Conservation (phyloP, 2,329 filamentous ascomycete genomes). For the Sporothrix schenckii region DNA sequence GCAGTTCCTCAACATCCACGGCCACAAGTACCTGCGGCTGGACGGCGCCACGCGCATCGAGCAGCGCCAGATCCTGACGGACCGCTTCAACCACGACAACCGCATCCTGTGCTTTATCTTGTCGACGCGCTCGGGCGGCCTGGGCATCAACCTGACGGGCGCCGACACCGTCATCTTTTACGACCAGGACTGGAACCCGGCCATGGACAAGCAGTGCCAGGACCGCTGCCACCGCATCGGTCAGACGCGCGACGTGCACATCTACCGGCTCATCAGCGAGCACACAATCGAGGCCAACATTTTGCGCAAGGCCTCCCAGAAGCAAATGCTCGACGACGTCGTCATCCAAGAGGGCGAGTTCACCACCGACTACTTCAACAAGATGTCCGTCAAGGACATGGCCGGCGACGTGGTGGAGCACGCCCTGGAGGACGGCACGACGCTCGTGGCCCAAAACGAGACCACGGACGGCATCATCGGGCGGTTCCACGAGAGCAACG, state of each 20-base stretch:
- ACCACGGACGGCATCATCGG: background rate
- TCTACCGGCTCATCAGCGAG: constrained; percentile 90
- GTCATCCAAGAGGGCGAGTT: constrained; percentile 98
- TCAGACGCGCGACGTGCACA: constrained; percentile 95
- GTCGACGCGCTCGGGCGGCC: constrained; percentile 87
- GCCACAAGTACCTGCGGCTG: constrained; percentile 92
- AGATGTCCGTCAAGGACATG: constrained; percentile 70
- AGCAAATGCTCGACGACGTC: constrained; percentile 95
- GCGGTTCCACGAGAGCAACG: constrained; percentile 61
- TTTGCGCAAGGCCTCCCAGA: constrained; percentile 92
- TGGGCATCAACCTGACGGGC: constrained; percentile 95
- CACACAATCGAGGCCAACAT: constrained; percentile 99
- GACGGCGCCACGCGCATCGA: constrained; percentile 97
- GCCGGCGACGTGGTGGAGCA: constrained; percentile 46
- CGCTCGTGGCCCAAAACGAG: constrained; percentile 35
- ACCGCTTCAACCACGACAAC: constrained; percentile 93
- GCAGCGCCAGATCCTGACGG: constrained; percentile 90
- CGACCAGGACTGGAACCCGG: constrained; percentile 98
- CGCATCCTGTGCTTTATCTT: constrained; percentile 95
- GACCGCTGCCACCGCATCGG: constrained; percentile 96
- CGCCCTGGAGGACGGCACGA: constrained; percentile 39
- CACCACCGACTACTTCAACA: constrained; percentile 94
- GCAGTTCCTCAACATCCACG: constrained; percentile 96
- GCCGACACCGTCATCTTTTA: constrained; percentile 99
- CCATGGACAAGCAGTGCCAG: constrained; percentile 99